Evolutionary conservation across 768 basidiomycete genomes (phyloP).

Genomic region (Tulasnella calospora): DNA sequence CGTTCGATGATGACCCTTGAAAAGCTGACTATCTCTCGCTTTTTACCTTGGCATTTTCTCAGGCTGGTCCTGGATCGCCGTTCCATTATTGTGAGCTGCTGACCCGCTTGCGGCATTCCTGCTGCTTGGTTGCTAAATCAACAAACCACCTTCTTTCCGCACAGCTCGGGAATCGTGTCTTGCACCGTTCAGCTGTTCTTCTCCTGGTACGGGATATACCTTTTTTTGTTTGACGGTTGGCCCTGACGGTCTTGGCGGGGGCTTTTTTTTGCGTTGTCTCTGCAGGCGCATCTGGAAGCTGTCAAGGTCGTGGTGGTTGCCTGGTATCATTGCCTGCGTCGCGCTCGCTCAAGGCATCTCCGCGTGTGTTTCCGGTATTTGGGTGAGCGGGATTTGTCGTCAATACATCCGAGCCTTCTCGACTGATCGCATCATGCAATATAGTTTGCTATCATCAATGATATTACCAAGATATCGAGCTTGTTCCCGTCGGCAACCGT

Average conservation of each 20-base stretch:
- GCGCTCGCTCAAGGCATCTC: slow-evolving; percentile 25
- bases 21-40: background rate
- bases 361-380: slow-evolving; percentile 23
- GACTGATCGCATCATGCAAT: background rate
- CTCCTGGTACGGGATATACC: background rate
- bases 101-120: background rate
- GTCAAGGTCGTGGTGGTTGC: background rate
- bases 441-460: slow-evolving; percentile 23
- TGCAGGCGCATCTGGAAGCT: slow-evolving; percentile 27
- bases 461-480: slow-evolving; percentile 25
- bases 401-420: background rate
- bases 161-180: slow-evolving; percentile 14
- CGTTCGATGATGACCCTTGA: background rate
- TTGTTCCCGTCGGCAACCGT: slow-evolving; percentile 23
- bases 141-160: background rate
- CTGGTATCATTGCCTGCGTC: background rate
- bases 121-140: background rate
- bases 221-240: background rate
- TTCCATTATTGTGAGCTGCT: slow-evolving; percentile 22
- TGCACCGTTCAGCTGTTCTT: slow-evolving; percentile 26
- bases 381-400: background rate
- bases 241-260: background rate
- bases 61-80: slow-evolving; percentile 29
- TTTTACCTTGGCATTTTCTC: background rate
- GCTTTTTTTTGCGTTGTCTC: background rate